These are phyloP conservation scores for Lophiotrema nucula DNA, from an alignment of 495 filamentous ascomycete species.

Conservation along the genomic window DNA sequence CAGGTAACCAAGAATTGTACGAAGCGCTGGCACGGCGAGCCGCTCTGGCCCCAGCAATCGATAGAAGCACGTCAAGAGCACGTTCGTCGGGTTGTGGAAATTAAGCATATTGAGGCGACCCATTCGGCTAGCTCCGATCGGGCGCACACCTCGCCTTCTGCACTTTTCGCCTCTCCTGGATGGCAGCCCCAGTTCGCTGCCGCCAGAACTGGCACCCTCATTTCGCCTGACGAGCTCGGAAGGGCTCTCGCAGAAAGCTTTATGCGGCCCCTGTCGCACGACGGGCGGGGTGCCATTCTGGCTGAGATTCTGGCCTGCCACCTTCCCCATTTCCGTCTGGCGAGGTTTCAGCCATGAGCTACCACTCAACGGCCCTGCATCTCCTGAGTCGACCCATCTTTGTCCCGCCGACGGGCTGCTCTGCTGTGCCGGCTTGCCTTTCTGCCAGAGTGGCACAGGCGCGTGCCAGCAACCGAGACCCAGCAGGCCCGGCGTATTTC, in stretches of 20 bases:
- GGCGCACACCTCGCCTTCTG: neutral
- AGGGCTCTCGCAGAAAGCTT: neutral
- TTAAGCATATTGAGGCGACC: neutral
- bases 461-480: neutral
- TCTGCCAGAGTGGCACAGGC: neutral
- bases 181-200: neutral
- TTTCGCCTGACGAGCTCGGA: neutral
- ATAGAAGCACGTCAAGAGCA: neutral
- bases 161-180: neutral
- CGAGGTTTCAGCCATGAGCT: constrained; percentile 6
- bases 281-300: neutral
- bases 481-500: too few species aligned
- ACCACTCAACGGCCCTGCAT: neutral
- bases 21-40: neutral
- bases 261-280: neutral
- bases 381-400: constrained; percentile 7
- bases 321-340: neutral
- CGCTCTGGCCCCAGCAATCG: neutral
- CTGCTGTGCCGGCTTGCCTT: neutral
- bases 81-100: constrained; percentile 1
- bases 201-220: neutral
- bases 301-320: neutral
- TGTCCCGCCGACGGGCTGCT: neutral
- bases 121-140: neutral
- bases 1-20: neutral